Percentiles rank a stretch among this genome's conserved stretches.
Conservation (phyloP, 176 grass and related monocot species). For the Triticum urartu region DNA sequence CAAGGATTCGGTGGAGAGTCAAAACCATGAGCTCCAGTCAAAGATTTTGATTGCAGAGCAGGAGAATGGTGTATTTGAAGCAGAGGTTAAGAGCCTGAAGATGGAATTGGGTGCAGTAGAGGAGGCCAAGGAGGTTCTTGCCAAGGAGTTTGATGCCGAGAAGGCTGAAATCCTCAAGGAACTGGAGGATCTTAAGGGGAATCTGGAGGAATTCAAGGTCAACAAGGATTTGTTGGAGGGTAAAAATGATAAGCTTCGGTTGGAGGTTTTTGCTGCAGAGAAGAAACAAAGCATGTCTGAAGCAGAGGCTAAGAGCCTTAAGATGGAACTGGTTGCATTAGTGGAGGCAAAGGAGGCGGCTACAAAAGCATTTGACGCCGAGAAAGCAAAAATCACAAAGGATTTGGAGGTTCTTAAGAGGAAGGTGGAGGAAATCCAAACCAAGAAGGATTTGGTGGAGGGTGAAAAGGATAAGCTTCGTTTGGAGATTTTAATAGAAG, state of each 20-base stretch:
- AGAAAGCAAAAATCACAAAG: not conserved
- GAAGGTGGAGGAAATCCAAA: not conserved
- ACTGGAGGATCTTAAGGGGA: not conserved
- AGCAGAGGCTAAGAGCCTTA: conserved; percentile 12
- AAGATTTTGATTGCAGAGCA: not conserved
- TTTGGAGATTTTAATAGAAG: not conserved
- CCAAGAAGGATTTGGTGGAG: not conserved
- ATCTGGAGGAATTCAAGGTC: not conserved
- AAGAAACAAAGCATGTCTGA: conserved; percentile 15
- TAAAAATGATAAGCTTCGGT: not conserved
- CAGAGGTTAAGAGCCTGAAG: conserved; percentile 13
- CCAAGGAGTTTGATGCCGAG: not conserved
- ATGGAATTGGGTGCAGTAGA: conserved; percentile 3
- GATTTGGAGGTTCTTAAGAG: conserved; percentile 9
- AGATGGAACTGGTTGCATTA: not conserved
- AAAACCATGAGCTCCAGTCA: conserved; percentile 1
- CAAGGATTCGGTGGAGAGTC: not conserved
- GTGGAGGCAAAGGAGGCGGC: conserved; percentile 28
- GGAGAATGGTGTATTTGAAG: conserved; percentile 1
- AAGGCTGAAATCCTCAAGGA: conserved; percentile 3
- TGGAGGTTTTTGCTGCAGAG: not conserved
- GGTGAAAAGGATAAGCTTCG: conserved; percentile 8
- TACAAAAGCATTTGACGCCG: not conserved
- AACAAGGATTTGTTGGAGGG: not conserved
- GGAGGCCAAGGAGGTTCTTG: conserved; percentile 21